Evolutionary conservation across 352 stramenopile genomes (phyloP).

Genomic region (Phytophthora capsici): DNA sequence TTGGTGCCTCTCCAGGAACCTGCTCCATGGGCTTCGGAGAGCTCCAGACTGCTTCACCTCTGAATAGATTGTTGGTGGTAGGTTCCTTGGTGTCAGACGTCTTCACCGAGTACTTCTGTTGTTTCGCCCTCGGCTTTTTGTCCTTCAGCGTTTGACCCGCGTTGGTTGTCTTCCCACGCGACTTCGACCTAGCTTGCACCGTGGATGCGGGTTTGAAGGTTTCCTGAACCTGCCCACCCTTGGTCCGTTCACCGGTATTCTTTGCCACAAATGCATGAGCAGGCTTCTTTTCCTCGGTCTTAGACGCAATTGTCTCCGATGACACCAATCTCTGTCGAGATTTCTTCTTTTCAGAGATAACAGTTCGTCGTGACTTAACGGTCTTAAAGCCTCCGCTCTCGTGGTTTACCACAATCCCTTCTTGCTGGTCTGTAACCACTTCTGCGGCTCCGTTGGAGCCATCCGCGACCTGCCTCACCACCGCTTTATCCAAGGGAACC

Average conservation of each 20-base stretch:
- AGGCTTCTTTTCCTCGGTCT: slow-evolving; percentile 14
- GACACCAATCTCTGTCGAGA: slow-evolving; percentile 21
- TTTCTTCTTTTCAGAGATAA: slow-evolving; percentile 37
- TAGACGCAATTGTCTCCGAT: slow-evolving; percentile 9
- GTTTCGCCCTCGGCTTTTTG: slow-evolving; percentile 15
- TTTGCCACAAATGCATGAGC: background rate
- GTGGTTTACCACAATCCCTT: slow-evolving; percentile 4
- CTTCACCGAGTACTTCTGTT: slow-evolving; percentile 4
- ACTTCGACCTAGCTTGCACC: slow-evolving; percentile 9
- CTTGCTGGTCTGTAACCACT: slow-evolving; percentile 5
- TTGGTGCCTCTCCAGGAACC: slow-evolving; percentile 28
- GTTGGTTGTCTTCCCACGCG: slow-evolving; percentile 6
- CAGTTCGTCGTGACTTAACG: slow-evolving; percentile 32
- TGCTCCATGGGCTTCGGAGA: slow-evolving; percentile 18
- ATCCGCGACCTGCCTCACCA: slow-evolving; percentile 16
- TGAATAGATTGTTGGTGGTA: background rate
- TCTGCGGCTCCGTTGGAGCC: slow-evolving; percentile 12
- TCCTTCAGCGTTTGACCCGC: slow-evolving; percentile 5
- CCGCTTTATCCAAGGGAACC: background rate
- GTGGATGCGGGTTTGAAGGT: background rate
- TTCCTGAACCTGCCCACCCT: slow-evolving; percentile 27
- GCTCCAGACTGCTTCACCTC: background rate
- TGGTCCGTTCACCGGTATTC: slow-evolving; percentile 22
- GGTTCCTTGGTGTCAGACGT: slow-evolving; percentile 4
- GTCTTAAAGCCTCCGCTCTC: slow-evolving; percentile 33